phyloP scores from a whole-genome alignment of 768 basidiomycete genomes.

The Rhodotorula toruloides region DNA sequence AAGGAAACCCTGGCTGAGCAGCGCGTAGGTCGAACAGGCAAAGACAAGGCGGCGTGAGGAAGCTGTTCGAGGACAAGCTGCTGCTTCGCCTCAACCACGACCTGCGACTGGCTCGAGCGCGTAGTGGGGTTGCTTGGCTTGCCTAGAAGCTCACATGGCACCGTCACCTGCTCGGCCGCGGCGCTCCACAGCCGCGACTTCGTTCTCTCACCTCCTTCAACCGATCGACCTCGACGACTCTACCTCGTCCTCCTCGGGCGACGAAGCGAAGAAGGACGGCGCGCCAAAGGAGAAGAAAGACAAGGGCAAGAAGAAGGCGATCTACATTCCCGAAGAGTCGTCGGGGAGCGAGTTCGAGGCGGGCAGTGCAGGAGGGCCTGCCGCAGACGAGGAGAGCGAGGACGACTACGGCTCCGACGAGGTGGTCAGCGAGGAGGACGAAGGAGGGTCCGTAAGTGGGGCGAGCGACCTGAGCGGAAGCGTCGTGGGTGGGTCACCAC shows the following conservation, averaged over 20 bases:
- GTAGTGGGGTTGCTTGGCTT: neutral
- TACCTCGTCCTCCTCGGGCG: neutral
- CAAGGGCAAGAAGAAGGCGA: neutral
- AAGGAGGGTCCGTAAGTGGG: neutral
- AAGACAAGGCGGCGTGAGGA: too few species aligned
- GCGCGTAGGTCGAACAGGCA: too few species aligned
- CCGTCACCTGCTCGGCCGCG: neutral
- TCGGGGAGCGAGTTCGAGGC: constrained; percentile 11
- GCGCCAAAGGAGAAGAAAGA: neutral
- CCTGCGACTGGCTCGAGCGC: too few species aligned
- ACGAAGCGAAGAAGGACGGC: neutral
- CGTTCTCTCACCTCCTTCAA: neutral
- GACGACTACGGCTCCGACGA: neutral
- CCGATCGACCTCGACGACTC: neutral
- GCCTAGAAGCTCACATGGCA: neutral
- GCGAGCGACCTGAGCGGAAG: neutral
- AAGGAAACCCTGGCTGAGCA: too few species aligned
- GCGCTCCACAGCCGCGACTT: neutral
- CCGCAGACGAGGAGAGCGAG: neutral
- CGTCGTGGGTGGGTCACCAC: neutral
- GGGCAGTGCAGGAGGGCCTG: neutral
- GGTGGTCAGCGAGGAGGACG: neutral
- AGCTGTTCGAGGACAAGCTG: too few species aligned
- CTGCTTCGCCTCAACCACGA: too few species aligned
- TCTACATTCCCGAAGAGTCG: constrained; percentile 11